Base-by-base conservation (phyloP, 306 rosid genomes). In the Trifolium fragiferum region DNA sequence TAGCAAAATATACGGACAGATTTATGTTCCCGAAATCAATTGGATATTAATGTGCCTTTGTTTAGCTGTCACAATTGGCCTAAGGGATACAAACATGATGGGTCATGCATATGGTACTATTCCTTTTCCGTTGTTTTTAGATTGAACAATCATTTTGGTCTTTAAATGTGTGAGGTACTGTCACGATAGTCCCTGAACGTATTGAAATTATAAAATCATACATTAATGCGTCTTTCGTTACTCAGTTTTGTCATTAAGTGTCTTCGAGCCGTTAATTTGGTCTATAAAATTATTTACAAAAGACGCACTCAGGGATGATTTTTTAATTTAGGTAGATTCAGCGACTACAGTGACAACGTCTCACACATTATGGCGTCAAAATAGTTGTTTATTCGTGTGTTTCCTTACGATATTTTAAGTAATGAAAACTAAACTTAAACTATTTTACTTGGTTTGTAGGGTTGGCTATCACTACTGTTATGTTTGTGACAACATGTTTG, bases 401-500 rank as follows among this genome's bases (percentile, higher is more conserved):
- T 53, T 53, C 19, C 60, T 9, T 13, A 12, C 15, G 2, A 13
- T 5, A 44, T 1, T 13, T 47, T 33, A 41, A 70, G 33, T 35
- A 60, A 25, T 18, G 47, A 11, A 63, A 58, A 73, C 46, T 54
- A 50, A 44, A 65, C 41, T 77, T 61, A 70, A 78, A 78, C 70
- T 68, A 55, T 61, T 80, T 76, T 85, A 37, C 70, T 82, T 66
- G 71, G 32, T 81, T 54, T 70, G 66, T 43, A 81, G 84, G 84
- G 1, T 62, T 81, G 69, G 81, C 84, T 4, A 58, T 69, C 37
- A 81, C 74, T 27, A 81, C 78, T 35, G 81, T 81, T 18, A 81
- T 81, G 84, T 76, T 81, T 44, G 84, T 81, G 70, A 81, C 84
- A 70, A 81, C 84, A 57, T 81, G 91, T 75, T 81, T 92, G 83